phyloP scores from a whole-genome alignment of 768 basidiomycete genomes.

The Coprinopsis strossmayeri region DNA sequence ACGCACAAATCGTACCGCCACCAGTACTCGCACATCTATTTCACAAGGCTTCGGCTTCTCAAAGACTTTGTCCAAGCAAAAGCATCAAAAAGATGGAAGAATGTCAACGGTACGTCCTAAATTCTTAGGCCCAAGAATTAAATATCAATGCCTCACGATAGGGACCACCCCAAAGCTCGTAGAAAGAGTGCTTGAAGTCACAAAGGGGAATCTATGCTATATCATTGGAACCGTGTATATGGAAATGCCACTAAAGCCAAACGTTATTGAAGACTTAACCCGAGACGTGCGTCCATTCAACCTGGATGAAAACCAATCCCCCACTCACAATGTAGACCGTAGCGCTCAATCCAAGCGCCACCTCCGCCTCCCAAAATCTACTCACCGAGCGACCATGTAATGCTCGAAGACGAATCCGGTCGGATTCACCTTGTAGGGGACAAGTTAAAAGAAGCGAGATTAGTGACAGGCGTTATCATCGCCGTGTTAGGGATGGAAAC shows the following conservation, averaged over 20 bases:
- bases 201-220: constrained; percentile 81
- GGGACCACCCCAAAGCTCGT: constrained; percentile 49
- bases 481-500: constrained; percentile 91
- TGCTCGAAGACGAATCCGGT: constrained; percentile 96
- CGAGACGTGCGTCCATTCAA: constrained; percentile 55
- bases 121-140: not conserved
- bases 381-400: constrained; percentile 72
- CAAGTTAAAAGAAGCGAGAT: constrained; percentile 44
- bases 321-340: constrained; percentile 4
- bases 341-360: constrained; percentile 89
- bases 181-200: constrained; percentile 81
- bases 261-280: constrained; percentile 92
- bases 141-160: constrained; percentile 34
- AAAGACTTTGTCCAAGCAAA: constrained; percentile 33
- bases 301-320: constrained; percentile 1
- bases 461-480: constrained; percentile 91
- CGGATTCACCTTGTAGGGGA: constrained; percentile 85
- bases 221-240: constrained; percentile 95
- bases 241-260: constrained; percentile 98
- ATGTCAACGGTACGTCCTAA: constrained; percentile 28
- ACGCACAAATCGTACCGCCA: constrained; percentile 45
- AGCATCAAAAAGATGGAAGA: constrained; percentile 35
- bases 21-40: constrained; percentile 56
- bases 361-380: constrained; percentile 69
- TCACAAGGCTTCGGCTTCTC: constrained; percentile 36